Evolutionary conservation across 2,329 filamentous ascomycete genomes (phyloP).

Genomic region (Fusarium sp.): DNA sequence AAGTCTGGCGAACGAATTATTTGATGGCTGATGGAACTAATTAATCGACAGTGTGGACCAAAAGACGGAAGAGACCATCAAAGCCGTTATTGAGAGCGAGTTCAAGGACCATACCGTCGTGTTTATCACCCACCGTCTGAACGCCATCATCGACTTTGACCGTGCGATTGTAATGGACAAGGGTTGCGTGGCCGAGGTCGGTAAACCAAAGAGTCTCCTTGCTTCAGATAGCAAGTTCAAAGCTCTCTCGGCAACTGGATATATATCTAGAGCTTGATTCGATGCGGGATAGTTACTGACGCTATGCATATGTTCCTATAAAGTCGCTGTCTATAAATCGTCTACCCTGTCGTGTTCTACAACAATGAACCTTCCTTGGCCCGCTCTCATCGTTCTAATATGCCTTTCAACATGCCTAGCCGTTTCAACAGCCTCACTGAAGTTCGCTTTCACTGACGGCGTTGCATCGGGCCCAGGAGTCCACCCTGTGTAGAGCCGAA

Average conservation of each 20-base stretch:
- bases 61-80: constrained; percentile 49
- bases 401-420: constrained; percentile 60
- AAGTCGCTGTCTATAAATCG: constrained; percentile 15
- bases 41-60: constrained; percentile 45
- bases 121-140: constrained; percentile 54
- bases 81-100: constrained; percentile 46
- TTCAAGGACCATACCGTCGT: constrained; percentile 63
- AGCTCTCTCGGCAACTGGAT: constrained; percentile 46
- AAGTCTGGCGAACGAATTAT: constrained; percentile 16
- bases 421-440: constrained; percentile 51
- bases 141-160: constrained; percentile 55
- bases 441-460: constrained; percentile 48
- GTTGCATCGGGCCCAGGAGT: constrained; percentile 49
- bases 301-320: background rate
- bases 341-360: constrained; percentile 57
- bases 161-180: constrained; percentile 45
- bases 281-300: background rate
- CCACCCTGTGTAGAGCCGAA: constrained; percentile 61
- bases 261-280: background rate
- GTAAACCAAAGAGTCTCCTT: constrained; percentile 40
- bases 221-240: constrained; percentile 35
- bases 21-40: background rate
- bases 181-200: constrained; percentile 41
- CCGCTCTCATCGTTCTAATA: constrained; percentile 58
- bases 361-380: constrained; percentile 60